phyloP scores from a whole-genome alignment of 2,329 filamentous ascomycete genomes.

The Botryotinia narcissicola region DNA sequence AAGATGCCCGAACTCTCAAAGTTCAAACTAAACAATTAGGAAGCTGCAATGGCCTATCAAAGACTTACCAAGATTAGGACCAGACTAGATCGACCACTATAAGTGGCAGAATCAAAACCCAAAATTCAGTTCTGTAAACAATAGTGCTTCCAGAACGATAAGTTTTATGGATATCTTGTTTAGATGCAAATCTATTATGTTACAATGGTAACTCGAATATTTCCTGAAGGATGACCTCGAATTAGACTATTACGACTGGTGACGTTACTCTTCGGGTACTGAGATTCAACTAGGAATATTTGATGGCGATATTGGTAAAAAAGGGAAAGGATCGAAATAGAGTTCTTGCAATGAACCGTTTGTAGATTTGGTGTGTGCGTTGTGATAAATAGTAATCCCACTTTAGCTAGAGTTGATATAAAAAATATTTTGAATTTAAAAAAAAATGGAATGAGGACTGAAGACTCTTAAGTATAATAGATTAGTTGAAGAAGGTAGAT shows the following conservation, averaged over 20 bases:
- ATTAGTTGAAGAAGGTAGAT: slow-evolving; percentile 15
- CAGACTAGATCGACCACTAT: not conserved
- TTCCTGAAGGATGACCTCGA: not conserved
- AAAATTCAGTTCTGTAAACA: not conserved
- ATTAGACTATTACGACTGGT: not conserved
- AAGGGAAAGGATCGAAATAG: not conserved
- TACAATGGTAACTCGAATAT: not conserved
- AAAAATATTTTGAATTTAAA: not conserved
- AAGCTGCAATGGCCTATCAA: not conserved
- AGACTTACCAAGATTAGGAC: slow-evolving; percentile 5
- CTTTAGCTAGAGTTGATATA: not conserved
- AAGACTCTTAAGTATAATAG: slow-evolving; percentile 15
- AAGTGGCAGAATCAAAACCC: not conserved
- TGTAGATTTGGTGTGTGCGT: not conserved
- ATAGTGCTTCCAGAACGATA: not conserved
- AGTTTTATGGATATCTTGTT: not conserved
- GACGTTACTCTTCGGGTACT: not conserved
- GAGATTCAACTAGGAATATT: not conserved
- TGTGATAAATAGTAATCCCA: not conserved
- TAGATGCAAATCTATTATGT: not conserved
- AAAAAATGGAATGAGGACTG: not conserved
- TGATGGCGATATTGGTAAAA: slow-evolving; percentile 2
- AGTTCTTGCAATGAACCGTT: not conserved
- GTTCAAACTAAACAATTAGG: not conserved
- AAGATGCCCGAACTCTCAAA: not conserved